Evolutionary conservation across 75 land plant species (phyloP), one percentile per base, ranked within the genome.

Genomic region (Pinus taeda): DNA sequence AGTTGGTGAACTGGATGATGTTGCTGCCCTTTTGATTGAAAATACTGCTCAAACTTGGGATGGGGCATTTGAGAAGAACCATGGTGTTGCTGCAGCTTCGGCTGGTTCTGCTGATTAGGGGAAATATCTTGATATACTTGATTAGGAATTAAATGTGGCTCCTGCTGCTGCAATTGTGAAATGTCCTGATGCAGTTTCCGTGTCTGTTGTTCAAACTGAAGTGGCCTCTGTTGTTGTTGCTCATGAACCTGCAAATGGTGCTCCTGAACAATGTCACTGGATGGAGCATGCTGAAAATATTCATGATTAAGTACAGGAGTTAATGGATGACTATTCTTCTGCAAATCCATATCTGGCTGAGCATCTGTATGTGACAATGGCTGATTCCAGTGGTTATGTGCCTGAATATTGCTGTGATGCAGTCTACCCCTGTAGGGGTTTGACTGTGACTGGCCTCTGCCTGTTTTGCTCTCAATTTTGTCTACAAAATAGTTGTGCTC

Each of bases 231-330:
- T 29, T 56, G 62, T 7, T 21, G 74, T 56, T 73, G 59, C 36
- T 73, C 59, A 5, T 73, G 74, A 56, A 55, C 2, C 36, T 22
- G 55, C 58, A 73, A 73, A 73, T 73, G 39, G 74, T 73, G 74
- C 6, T 73, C 36, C 57, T 53, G 18, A 24, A 73, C 18, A 33
- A 53, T 15, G 45, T 53, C 57, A 73, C 56, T 21, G 56, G 29
- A 33, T 21, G 22, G 56, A 56, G 58, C 17, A 29, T 56, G 71
- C 71, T 69, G 53, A 39, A 39, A 39, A 69, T 18, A 24, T 20
- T 69, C 71, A 69, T 42, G 42, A 39, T 69, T 69, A 69, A 15
- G 53, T 11, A 39, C 71, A 39, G 21, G 53, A 69, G 71, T 21
- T 15, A n/a, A 39, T 37, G 36, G 53, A 69, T 69, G n/a, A 69